Conservation (phyloP, 176 grass and related monocot genomes). For the Triticum aestivum region DNA sequence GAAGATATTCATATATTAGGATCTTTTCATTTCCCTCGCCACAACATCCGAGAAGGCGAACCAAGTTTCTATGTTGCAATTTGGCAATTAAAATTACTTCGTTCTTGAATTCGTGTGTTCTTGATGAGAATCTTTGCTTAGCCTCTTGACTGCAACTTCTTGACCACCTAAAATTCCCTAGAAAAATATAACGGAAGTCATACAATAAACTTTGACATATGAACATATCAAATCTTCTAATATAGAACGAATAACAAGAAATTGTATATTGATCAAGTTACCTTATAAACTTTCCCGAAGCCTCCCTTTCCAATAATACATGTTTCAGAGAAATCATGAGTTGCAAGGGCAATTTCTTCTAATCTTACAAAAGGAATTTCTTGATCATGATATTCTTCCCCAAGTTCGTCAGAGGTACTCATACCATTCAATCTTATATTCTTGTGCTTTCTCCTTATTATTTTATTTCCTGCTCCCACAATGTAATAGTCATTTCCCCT, state of each 20-base stretch:
- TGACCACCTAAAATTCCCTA: slow-evolving; percentile 29
- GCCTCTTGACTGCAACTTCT: slow-evolving; percentile 48
- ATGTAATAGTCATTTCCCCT: background rate
- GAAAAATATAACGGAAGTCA: background rate
- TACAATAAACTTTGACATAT: too few relatives aligned
- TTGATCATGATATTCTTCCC: background rate
- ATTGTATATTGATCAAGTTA: background rate
- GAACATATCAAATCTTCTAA: background rate
- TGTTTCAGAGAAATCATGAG: slow-evolving; percentile 30
- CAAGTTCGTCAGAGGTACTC: background rate
- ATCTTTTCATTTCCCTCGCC: slow-evolving; percentile 40
- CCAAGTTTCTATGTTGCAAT: slow-evolving; percentile 40
- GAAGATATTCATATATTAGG: slow-evolving; percentile 37
- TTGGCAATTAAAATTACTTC: slow-evolving; percentile 38
- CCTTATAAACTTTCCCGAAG: slow-evolving; percentile 54
- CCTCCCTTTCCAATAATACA: slow-evolving; percentile 41
- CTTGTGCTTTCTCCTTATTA: background rate
- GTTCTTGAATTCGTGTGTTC: slow-evolving; percentile 34
- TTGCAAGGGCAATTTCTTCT: slow-evolving; percentile 11
- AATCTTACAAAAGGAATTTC: slow-evolving; percentile 30
- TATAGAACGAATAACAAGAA: background rate
- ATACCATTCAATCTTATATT: background rate
- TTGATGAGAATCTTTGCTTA: slow-evolving; percentile 30
- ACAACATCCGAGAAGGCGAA: slow-evolving; percentile 44
- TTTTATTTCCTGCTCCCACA: background rate